phyloP scores from a whole-genome alignment of 495 filamentous ascomycete genomes.

The Penicillium odoratum region DNA sequence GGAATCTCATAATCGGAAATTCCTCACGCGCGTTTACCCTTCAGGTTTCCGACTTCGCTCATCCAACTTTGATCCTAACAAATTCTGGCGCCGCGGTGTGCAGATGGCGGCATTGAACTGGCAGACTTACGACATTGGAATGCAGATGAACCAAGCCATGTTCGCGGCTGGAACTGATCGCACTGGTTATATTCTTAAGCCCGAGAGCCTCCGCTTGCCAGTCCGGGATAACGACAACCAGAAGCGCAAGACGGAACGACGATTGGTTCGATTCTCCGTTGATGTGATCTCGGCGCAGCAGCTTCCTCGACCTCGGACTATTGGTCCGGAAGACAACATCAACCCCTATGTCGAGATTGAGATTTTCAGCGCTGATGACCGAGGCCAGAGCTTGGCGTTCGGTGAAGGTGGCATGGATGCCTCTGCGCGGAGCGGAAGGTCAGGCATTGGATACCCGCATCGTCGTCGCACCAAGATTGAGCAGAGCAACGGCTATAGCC shows the following conservation, averaged over 20 bases:
- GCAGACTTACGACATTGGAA: conserved; percentile 94
- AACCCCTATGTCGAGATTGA: conserved; percentile 95
- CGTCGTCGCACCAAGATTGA: conserved; percentile 76
- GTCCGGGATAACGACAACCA: conserved; percentile 43
- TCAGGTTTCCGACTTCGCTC: conserved; percentile 75
- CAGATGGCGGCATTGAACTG: conserved; percentile 97
- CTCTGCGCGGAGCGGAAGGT: conserved; percentile 66
- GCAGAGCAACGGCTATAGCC: conserved; percentile 88
- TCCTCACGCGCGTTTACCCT: conserved; percentile 93
- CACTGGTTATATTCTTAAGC: conserved; percentile 92
- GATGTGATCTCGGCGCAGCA: conserved; percentile 93
- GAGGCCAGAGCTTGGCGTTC: conserved; percentile 60
- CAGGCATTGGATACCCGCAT: conserved; percentile 73
- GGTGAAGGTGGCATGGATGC: conserved; percentile 70
- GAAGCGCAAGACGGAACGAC: conserved; percentile 55
- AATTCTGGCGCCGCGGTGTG: conserved; percentile 91
- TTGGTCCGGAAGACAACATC: conserved; percentile 69
- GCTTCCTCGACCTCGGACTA: conserved; percentile 74
- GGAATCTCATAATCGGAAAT: conserved; percentile 84
- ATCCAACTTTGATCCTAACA: conserved; percentile 87
- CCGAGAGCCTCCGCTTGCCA: conserved; percentile 71
- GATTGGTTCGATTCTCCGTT: conserved; percentile 78
- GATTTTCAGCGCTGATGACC: conserved; percentile 91
- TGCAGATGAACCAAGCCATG: conserved; percentile 98
- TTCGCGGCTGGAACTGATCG: conserved; percentile 88